A percentile compares a stretch with the other conserved stretches of the same genome.
phyloP scores from a whole-genome alignment of 1,139 yeast species.

The Suhomyces yuchorum region DNA sequence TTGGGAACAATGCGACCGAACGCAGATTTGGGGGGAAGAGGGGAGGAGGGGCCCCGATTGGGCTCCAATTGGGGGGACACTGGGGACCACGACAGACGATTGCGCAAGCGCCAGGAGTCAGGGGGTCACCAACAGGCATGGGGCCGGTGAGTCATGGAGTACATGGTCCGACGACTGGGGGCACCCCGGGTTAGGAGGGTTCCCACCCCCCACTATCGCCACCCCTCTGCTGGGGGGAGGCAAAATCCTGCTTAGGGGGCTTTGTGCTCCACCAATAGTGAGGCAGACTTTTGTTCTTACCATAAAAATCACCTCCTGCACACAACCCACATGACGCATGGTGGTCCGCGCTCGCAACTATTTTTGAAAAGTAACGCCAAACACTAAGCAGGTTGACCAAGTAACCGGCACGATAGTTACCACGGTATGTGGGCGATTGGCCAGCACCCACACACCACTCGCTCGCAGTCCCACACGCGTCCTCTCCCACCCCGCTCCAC shows the following conservation, averaged over 20 bases:
- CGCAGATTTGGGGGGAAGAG: background rate
- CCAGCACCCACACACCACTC: no score
- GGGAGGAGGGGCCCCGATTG: background rate
- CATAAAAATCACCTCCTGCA: conserved; percentile 1
- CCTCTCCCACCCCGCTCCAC: background rate
- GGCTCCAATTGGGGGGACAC: background rate
- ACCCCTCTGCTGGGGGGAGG: background rate
- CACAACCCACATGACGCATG: conserved; percentile 1
- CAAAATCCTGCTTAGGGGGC: conserved; percentile 9
- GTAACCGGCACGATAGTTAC: background rate
- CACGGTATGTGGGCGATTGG: background rate
- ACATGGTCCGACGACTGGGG: background rate
- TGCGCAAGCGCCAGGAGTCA: background rate
- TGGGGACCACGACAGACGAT: background rate
- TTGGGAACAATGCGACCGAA: background rate
- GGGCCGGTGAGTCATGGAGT: background rate
- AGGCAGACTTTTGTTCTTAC: conserved; percentile 7
- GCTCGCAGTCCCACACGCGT: background rate
- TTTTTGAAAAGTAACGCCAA: conserved; percentile 1
- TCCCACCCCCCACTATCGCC: background rate
- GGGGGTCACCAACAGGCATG: background rate
- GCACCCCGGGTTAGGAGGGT: background rate
- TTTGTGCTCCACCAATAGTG: conserved; percentile 8
- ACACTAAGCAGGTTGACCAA: background rate
- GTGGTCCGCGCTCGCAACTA: conserved; percentile 2